These are phyloP conservation scores for Fusarium odoratissimum DNA, from an alignment of 2,329 filamentous ascomycete genomes.

Conservation along the genomic window DNA sequence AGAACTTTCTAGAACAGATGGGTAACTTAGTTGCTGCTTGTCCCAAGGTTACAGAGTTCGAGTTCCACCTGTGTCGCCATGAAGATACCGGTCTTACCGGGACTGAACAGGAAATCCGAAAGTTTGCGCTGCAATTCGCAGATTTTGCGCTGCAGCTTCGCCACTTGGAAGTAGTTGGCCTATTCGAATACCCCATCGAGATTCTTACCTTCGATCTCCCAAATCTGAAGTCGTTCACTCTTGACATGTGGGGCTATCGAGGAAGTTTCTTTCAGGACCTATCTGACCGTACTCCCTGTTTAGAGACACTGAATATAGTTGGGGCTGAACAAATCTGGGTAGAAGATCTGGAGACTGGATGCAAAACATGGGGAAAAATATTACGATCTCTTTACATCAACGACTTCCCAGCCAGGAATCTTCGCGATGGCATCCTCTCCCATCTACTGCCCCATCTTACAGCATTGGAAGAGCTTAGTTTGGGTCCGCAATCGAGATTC, in stretches of 20 bases:
- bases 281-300: not conserved
- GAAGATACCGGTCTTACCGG: too few species aligned
- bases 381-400: conserved; percentile 6
- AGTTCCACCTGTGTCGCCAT: not conserved
- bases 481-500: not conserved
- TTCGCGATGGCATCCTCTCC: not conserved
- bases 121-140: not conserved
- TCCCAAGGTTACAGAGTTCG: not conserved
- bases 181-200: not conserved
- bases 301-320: not conserved
- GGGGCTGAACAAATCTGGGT: not conserved
- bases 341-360: not conserved
- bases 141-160: not conserved
- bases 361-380: conserved; percentile 13
- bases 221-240: not conserved
- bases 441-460: conserved; percentile 1
- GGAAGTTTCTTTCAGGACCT: not conserved
- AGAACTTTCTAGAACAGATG: too few species aligned
- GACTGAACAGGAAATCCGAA: not conserved
- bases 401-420: fast-evolving
- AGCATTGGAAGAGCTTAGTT: not conserved
- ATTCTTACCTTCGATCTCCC: not conserved
- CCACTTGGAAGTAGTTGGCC: not conserved
- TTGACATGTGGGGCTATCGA: not conserved
- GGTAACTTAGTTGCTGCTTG: conserved; percentile 5